Conservation (phyloP, 768 basidiomycete genomes). For the Trichaptum fuscoviolaceum region DNA sequence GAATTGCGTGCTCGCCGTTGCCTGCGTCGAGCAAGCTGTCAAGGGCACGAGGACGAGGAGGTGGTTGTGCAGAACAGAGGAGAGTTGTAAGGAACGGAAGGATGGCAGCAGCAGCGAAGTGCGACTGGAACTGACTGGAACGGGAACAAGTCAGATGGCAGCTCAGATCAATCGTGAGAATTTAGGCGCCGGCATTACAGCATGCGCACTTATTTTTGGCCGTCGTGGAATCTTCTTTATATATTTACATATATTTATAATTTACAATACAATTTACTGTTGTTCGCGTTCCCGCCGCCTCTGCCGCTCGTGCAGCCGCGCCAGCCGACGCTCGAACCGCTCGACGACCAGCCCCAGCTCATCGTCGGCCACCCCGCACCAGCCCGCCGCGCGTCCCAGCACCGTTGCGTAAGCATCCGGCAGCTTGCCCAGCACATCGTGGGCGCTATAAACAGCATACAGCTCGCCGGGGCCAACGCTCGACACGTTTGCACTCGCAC, state of each 20-base stretch:
- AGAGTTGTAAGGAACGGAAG: not conserved
- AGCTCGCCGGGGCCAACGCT: slow-evolving; percentile 48
- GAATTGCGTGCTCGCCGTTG: not conserved
- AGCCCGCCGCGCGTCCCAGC: slow-evolving; percentile 43
- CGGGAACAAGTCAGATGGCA: not conserved
- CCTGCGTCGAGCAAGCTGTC: slow-evolving; percentile 1
- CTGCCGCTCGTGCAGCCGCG: slow-evolving; percentile 24
- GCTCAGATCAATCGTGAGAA: not conserved
- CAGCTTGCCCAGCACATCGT: slow-evolving; percentile 60
- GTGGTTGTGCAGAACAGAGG: not conserved
- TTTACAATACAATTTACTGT: not conserved
- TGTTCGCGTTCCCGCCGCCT: slow-evolving; percentile 11
- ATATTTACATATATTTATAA: not conserved
- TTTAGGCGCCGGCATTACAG: not conserved
- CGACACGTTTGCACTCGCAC: slow-evolving; percentile 3
- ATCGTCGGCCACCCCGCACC: slow-evolving; percentile 50
- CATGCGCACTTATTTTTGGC: not conserved
- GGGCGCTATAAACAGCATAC: slow-evolving; percentile 59
- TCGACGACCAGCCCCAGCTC: slow-evolving; percentile 55
- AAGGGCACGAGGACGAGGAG: not conserved
- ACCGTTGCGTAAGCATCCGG: slow-evolving; percentile 47
- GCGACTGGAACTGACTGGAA: too few relatives aligned
- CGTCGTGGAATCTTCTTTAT: not conserved
- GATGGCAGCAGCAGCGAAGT: too few relatives aligned
- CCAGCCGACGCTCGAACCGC: slow-evolving; percentile 58